Percentiles rank a stretch among this genome's conserved stretches.
phyloP scores from a whole-genome alignment of 306 rosid genomes.

The Boehmeria nivea region DNA sequence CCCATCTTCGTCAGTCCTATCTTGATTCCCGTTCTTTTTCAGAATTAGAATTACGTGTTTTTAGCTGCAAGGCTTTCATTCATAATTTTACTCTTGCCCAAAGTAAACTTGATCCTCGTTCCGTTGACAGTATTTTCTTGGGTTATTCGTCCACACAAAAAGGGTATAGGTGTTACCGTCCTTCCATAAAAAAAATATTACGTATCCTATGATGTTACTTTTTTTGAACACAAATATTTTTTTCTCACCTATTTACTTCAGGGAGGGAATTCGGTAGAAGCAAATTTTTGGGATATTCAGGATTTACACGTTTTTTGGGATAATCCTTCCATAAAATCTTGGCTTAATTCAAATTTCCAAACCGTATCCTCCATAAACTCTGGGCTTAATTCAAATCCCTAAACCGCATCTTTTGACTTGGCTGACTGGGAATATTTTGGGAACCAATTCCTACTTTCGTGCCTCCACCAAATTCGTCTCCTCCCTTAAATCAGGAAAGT shows the following conservation, averaged over 20 bases:
- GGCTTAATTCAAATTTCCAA: too few species aligned
- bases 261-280: not conserved
- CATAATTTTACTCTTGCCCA: not conserved
- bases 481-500: too few species aligned
- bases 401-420: too few species aligned
- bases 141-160: not conserved
- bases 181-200: not conserved
- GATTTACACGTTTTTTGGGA: too few species aligned
- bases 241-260: not conserved
- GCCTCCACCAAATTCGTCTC: too few species aligned
- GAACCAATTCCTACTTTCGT: too few species aligned
- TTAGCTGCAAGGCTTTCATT: not conserved
- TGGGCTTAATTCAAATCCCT: too few species aligned
- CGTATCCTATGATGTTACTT: not conserved
- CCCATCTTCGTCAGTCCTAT: not conserved
- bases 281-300: not conserved
- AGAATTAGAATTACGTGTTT: too few species aligned
- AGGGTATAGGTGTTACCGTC: not conserved
- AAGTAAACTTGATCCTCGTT: not conserved
- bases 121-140: not conserved
- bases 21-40: not conserved
- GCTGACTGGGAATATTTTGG: too few species aligned
- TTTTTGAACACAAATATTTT: not conserved
- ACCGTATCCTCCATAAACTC: too few species aligned
- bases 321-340: too few species aligned